A percentile compares a stretch with the other conserved stretches of the same genome.
Evolutionary conservation across 164 flowering plant genomes (phyloP).

Genomic region (Kalanchoe fedtschenkoi): DNA sequence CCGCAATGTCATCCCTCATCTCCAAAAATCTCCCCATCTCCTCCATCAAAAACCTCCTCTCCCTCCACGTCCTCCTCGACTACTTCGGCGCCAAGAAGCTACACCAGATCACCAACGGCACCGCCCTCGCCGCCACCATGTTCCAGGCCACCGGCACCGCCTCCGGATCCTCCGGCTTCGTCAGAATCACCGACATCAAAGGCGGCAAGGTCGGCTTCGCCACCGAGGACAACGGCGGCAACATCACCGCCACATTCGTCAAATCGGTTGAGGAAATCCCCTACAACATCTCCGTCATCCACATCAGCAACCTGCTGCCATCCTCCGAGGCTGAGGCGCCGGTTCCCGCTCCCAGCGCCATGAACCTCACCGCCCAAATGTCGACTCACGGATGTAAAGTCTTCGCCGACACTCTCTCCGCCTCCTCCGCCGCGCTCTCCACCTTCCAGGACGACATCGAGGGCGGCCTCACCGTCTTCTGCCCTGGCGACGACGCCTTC

Average conservation of each 20-base stretch:
- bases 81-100: constrained; percentile 49
- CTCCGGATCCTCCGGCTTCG: constrained; percentile 39
- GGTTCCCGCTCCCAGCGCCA: constrained; percentile 25
- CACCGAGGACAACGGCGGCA: constrained; percentile 18
- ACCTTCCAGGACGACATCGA: constrained; percentile 22
- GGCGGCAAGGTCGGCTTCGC: constrained; percentile 41
- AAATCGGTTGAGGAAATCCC: constrained; percentile 42
- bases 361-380: constrained; percentile 37
- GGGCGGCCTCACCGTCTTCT: constrained; percentile 55
- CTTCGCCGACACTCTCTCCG: constrained; percentile 40
- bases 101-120: constrained; percentile 48
- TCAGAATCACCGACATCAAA: constrained; percentile 41
- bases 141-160: constrained; percentile 49
- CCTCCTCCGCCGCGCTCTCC: constrained; percentile 23
- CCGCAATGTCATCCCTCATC: constrained; percentile 36
- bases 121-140: constrained; percentile 40
- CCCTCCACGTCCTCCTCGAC: constrained; percentile 46
- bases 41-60: constrained; percentile 31
- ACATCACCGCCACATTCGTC: constrained; percentile 23
- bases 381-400: constrained; percentile 53
- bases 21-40: constrained; percentile 25
- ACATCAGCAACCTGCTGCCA: constrained; percentile 34
- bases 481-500: constrained; percentile 47
- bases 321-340: constrained; percentile 45
- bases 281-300: constrained; percentile 51